Evolutionary conservation across 176 grass and related monocot species (phyloP).

Genomic region (Phragmites australis): DNA sequence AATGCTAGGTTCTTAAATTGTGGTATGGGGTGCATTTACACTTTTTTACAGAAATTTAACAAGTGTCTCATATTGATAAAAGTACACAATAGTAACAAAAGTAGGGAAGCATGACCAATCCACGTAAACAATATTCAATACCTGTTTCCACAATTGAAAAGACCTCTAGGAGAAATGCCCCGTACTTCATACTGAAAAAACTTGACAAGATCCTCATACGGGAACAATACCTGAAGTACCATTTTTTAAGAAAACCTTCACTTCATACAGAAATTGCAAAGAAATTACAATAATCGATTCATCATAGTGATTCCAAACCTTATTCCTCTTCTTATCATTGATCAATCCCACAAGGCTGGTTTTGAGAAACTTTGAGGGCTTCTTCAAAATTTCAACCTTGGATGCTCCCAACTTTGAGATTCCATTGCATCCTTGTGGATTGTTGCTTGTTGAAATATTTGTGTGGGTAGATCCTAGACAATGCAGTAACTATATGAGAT

Average conservation of each 20-base stretch:
- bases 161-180: conserved; percentile 81
- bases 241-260: conserved; percentile 46
- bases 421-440: conserved; percentile 51
- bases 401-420: conserved; percentile 50
- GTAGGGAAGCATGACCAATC: not conserved
- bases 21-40: not conserved
- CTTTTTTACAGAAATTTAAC: not conserved
- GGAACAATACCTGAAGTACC: conserved; percentile 71
- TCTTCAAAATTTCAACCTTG: conserved; percentile 73
- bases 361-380: conserved; percentile 81
- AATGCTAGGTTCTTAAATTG: not conserved
- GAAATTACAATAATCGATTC: conserved; percentile 16
- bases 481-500: conserved; percentile 44
- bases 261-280: conserved; percentile 26
- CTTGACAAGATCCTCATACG: conserved; percentile 89
- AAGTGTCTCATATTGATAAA: conserved; percentile 11
- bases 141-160: conserved; percentile 99
- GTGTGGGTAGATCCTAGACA: conserved; percentile 52
- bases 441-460: conserved; percentile 47
- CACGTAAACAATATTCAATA: conserved; percentile 34
- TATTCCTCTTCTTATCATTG: conserved; percentile 91
- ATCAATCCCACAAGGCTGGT: conserved; percentile 82
- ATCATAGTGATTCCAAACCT: conserved; percentile 54
- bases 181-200: conserved; percentile 88
- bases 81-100: conserved; percentile 8